Conservation (phyloP, 2,329 filamentous ascomycete species). For the Aspergillus sp. region DNA sequence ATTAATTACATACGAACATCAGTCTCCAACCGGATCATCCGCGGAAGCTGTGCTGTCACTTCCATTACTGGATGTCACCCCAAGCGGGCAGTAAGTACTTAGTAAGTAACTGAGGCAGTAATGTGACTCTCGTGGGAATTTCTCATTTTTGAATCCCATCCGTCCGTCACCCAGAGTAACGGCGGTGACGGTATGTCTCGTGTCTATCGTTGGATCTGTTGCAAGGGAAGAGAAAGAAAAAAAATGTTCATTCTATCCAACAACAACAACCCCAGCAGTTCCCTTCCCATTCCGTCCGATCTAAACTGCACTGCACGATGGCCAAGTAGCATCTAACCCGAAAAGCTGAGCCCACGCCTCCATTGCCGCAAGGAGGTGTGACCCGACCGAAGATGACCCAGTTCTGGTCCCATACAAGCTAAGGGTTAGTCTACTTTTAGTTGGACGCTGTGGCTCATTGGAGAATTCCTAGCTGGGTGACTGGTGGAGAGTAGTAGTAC, state of each 20-base stretch:
- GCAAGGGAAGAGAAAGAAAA: no score
- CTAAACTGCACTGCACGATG: neutral
- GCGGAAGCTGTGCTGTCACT: neutral
- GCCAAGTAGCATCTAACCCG: neutral
- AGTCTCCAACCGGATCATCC: neutral
- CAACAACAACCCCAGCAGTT: neutral
- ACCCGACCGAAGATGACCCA: neutral
- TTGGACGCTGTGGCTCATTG: neutral
- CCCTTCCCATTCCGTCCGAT: conserved; percentile 2
- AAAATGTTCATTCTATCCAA: no score
- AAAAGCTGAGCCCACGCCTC: neutral
- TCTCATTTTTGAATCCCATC: neutral
- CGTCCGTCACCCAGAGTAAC: neutral
- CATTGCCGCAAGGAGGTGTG: neutral
- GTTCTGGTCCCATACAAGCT: neutral
- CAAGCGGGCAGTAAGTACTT: neutral
- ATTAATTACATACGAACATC: neutral
- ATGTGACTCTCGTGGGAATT: neutral
- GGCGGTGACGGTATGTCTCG: neutral
- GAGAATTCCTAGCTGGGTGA: neutral
- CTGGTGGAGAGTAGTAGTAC: neutral
- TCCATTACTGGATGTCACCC: neutral
- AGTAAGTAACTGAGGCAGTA: neutral
- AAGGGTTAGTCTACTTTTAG: neutral
- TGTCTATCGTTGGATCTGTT: no score